These are phyloP conservation scores for Lepidium campestre DNA, from an alignment of 441 rosid species.

Conservation along the genomic window DNA sequence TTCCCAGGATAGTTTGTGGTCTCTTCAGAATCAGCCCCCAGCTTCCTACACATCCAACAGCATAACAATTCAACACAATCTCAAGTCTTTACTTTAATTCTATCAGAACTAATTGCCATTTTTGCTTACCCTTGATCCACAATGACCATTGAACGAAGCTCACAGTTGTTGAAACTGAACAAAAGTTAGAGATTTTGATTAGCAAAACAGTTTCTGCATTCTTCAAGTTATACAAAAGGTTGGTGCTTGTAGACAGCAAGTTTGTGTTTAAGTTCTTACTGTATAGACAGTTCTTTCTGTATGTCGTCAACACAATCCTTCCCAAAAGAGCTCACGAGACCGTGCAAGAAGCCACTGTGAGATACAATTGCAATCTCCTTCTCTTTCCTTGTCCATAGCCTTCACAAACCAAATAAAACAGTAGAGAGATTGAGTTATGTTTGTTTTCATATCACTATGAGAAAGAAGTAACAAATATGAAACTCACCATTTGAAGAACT, in stretches of 20 bases:
- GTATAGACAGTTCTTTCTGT: slow-evolving; percentile 55
- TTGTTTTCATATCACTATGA: background rate
- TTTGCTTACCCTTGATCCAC: slow-evolving; percentile 57
- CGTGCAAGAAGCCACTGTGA: slow-evolving; percentile 77
- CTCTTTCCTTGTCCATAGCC: slow-evolving; percentile 86
- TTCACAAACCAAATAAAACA: slow-evolving; percentile 19
- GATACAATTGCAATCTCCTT: slow-evolving; percentile 79
- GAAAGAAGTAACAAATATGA: background rate
- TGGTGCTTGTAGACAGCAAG: background rate
- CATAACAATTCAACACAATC: background rate
- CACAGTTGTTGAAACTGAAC: slow-evolving; percentile 69
- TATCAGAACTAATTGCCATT: background rate
- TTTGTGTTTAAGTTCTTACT: slow-evolving; percentile 45
- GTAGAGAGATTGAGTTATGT: background rate
- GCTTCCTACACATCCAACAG: slow-evolving; percentile 38
- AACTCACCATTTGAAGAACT: slow-evolving; percentile 66
- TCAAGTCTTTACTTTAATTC: background rate
- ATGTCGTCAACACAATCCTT: slow-evolving; percentile 54
- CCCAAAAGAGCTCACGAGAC: slow-evolving; percentile 52
- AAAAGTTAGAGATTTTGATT: background rate
- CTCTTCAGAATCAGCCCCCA: slow-evolving; percentile 44
- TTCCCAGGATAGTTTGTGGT: slow-evolving; percentile 67
- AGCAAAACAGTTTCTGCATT: background rate
- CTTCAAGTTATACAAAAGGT: background rate
- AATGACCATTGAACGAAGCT: slow-evolving; percentile 72